Evolutionary conservation across 805 yeast genomes (phyloP).

Genomic region (Isabelozyma gotoi): DNA sequence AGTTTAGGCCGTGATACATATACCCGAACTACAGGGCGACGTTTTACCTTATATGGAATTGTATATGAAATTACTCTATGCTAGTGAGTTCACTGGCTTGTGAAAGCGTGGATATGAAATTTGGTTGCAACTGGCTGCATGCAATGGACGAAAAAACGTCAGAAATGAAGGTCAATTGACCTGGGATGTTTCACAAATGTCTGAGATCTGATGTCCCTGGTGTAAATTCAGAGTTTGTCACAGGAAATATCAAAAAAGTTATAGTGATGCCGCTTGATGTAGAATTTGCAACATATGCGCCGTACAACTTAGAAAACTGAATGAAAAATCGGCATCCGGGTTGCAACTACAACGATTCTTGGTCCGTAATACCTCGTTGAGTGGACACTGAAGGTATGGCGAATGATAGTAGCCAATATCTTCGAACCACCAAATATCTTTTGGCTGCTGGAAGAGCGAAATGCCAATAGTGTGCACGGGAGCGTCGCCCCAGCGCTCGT

Average conservation of each 20-base stretch:
- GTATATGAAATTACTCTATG: too few relatives aligned
- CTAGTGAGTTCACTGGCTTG: too few relatives aligned
- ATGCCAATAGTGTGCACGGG: constrained; percentile 85
- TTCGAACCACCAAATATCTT: constrained; percentile 67
- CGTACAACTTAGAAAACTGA: constrained; percentile 20
- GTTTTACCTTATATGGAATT: too few relatives aligned
- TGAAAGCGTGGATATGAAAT: too few relatives aligned
- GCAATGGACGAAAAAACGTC: too few relatives aligned
- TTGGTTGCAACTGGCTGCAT: too few relatives aligned
- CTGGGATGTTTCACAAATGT: too few relatives aligned
- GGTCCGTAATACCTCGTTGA: constrained; percentile 21
- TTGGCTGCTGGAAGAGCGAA: constrained; percentile 53
- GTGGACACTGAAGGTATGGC: constrained; percentile 67
- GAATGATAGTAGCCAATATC: constrained; percentile 74
- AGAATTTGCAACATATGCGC: constrained; percentile 11
- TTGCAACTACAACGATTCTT: constrained; percentile 37
- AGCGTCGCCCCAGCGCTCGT: constrained; percentile 94
- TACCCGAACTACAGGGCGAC: not conserved
- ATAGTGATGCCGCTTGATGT: not conserved
- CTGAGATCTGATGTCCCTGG: too few relatives aligned
- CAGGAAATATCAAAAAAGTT: too few relatives aligned
- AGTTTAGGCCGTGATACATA: not conserved
- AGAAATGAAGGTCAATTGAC: too few relatives aligned
- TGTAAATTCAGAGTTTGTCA: too few relatives aligned
- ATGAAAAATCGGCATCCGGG: constrained; percentile 34